Percentiles rank a stretch among this genome's conserved stretches.
Evolutionary conservation across 2,329 filamentous ascomycete species (phyloP).

Genomic region (Calonectria crousiana): DNA sequence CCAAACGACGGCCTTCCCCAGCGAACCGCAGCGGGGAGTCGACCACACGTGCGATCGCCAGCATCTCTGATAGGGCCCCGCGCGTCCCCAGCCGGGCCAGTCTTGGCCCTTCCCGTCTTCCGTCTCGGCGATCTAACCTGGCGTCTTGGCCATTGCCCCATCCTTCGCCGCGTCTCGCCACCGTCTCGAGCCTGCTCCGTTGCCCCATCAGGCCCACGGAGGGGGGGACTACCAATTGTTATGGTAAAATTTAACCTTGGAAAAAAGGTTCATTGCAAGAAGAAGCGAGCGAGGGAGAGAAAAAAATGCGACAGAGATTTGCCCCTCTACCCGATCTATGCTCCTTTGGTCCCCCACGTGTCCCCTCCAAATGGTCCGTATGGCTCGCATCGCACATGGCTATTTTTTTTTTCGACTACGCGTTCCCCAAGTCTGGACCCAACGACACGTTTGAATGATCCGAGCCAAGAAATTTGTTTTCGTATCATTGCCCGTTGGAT

Average conservation of each 20-base stretch:
- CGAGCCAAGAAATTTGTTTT: conserved; percentile 5
- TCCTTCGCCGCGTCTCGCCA: conserved; percentile 1
- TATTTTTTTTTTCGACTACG: neutral
- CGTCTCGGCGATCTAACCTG: conserved; percentile 16
- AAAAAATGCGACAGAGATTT: neutral
- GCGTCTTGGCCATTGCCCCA: neutral
- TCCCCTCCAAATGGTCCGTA: neutral
- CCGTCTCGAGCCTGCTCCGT: neutral
- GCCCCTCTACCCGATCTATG: neutral
- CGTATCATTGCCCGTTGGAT: neutral
- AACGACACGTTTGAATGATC: neutral
- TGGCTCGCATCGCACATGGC: neutral
- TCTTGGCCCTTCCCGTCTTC: conserved; percentile 15
- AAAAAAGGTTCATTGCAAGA: conserved; percentile 16
- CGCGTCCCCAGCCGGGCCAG: neutral
- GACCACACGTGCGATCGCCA: conserved; percentile 8
- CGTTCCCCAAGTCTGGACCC: neutral
- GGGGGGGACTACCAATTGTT: neutral
- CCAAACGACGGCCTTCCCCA: neutral
- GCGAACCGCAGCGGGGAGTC: conserved; percentile 7
- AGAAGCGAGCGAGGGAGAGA: neutral
- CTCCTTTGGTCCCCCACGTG: conserved; percentile 3
- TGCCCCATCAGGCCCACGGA: neutral
- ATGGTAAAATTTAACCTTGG: conserved; percentile 25
- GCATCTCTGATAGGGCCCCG: conserved; percentile 1